Conservation (phyloP, 1,284 basidiomycete species). For the Grifola frondosa region DNA sequence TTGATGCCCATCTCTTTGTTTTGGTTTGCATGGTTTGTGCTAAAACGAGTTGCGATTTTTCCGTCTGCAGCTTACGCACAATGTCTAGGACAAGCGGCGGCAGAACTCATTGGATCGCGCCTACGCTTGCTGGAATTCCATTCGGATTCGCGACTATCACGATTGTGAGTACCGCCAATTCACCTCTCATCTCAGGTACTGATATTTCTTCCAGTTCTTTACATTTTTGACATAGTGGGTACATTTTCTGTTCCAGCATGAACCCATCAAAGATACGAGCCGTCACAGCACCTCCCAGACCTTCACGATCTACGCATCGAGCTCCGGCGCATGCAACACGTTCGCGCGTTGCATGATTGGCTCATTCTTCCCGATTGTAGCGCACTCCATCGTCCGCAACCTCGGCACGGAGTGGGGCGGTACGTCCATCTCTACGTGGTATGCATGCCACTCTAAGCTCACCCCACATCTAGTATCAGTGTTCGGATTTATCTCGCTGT, state of each 20-base stretch:
- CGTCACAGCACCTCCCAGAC: conserved; percentile 20
- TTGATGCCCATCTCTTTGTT: conserved; percentile 28
- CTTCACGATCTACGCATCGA: conserved; percentile 28
- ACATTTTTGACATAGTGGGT: conserved; percentile 15
- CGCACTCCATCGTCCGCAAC: conserved; percentile 22
- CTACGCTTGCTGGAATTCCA: conserved; percentile 26
- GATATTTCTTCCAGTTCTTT: no score
- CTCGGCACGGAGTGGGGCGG: conserved; percentile 31
- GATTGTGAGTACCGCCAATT: no score
- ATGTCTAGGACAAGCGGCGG: conserved; percentile 26
- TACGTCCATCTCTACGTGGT: conserved; percentile 7
- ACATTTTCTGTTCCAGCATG: neutral
- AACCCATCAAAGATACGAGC: neutral
- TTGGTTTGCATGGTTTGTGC: conserved; percentile 32
- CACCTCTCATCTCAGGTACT: no score
- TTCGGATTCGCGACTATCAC: conserved; percentile 27
- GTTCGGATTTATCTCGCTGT: conserved; percentile 29
- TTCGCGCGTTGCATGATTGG: conserved; percentile 26
- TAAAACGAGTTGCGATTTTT: no score
- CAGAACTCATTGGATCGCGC: conserved; percentile 28
- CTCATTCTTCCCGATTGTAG: conserved; percentile 26
- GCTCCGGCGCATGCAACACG: conserved; percentile 26
- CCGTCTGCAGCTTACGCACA: no score
- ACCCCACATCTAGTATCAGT: conserved; percentile 21
- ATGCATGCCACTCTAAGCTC: neutral